phyloP scores from a whole-genome alignment of 208 protist genomes.

The Herpetomonas samuelpessoai region DNA sequence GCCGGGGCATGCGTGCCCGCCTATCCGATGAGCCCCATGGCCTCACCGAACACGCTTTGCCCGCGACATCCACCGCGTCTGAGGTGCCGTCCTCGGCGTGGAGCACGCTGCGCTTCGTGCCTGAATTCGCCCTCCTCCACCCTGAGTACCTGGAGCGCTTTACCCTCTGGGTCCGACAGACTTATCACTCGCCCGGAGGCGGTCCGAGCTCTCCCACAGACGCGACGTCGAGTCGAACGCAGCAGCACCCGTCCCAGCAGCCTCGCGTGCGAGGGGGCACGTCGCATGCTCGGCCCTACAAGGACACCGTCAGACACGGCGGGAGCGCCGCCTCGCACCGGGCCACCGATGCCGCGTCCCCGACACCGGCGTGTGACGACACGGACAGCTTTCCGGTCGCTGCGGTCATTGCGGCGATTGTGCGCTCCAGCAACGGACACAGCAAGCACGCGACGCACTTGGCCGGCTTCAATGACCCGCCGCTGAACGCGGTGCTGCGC shows the following conservation, averaged over 20 bases:
- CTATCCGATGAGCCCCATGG: background rate
- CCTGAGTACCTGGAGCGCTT: conserved; percentile 52
- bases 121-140: conserved; percentile 59
- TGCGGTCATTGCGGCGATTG: background rate
- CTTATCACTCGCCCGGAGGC: conserved; percentile 14
- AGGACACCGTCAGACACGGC: no score
- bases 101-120: conserved; percentile 23
- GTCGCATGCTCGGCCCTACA: no score
- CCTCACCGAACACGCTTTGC: background rate
- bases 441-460: background rate
- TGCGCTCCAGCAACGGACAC: background rate
- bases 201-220: background rate
- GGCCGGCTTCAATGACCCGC: conserved; percentile 13
- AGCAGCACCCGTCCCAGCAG: no score
- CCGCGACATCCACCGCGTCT: background rate
- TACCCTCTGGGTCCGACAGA: conserved; percentile 34
- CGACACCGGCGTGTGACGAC: background rate
- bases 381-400: background rate
- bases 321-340: no score
- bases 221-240: no score
- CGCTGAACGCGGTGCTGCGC: conserved; percentile 20
- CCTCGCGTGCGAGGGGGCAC: no score
- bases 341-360: background rate
- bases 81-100: background rate
- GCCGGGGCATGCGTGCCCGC: background rate